Evolutionary conservation across 1,139 yeast species (phyloP), one percentile per base, ranked within the genome.

Genomic region (Dujonia santamariae): DNA sequence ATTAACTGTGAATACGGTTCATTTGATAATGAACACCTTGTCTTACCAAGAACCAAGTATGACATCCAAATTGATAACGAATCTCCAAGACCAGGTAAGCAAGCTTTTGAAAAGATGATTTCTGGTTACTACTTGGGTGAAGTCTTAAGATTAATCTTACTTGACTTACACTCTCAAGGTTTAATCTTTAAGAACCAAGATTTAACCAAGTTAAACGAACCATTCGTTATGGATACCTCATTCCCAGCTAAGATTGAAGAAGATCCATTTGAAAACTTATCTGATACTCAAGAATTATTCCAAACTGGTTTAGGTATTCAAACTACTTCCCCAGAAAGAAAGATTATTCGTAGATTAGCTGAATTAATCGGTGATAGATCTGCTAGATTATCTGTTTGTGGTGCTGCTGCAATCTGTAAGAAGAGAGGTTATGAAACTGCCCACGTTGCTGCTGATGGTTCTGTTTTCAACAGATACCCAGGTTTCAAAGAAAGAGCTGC

Each of bases 1-100:
- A 90, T 92, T 62, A 92, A 92, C 72, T 90, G 97, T 72, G 98
- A 92, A 68, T 92, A 92, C 67, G 97, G 97, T 53, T 92, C 97
- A 6, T 92, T 92, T 56, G 97, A 92, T 63, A 90, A 87, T 56
- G 96, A 87, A 61, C 95, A 84, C 55, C 46, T 61, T 11, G 77
- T 78, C 27, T 75, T 92, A 50, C 98, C 97, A 57, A 78, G 97
- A 67, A 90, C 96, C 45, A 81, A 80, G 56, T 90, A 81, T 59
- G 98, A 92, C 61, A 56, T 81, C 38, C 70, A 66, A 47, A 81
- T 92, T 45, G 98, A 92, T 61, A 68, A 67, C 30, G 83, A 85
- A 53, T 84, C 95, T 31, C 97, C 97, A 53, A 84, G 97, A 67
- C 97, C 97, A 34, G 90, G 94, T 47, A 96, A 90, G 67, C 98